A percentile compares a stretch with the other conserved stretches of the same genome.
Evolutionary conservation across 1,284 basidiomycete genomes (phyloP).

Genomic region (Ceratobasidium sp.): DNA sequence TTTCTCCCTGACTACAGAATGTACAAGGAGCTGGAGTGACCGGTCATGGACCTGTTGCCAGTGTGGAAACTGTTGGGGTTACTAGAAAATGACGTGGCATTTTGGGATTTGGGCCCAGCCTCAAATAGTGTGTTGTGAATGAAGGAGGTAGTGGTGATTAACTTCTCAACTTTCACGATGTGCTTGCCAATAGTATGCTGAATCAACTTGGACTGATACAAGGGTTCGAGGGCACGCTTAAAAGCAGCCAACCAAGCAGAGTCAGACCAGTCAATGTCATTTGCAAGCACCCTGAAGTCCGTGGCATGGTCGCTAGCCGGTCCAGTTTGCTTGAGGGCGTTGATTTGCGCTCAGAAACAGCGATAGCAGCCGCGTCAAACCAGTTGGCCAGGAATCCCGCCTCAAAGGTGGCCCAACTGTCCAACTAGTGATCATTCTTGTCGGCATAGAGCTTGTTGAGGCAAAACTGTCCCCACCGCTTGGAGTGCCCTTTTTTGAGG

Average conservation of each 20-base stretch:
- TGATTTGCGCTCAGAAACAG: neutral
- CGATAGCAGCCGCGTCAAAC: neutral
- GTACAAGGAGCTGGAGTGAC: neutral
- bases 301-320: neutral
- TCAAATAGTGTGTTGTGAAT: slow-evolving; percentile 17
- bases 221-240: neutral
- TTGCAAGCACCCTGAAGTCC: neutral
- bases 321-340: neutral
- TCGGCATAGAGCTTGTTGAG: neutral
- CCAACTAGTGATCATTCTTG: neutral
- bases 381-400: neutral
- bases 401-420: neutral
- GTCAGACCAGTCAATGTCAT: neutral
- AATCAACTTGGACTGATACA: neutral
- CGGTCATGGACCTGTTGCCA: neutral
- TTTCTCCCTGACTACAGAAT: neutral
- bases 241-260: neutral
- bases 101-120: neutral
- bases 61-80: neutral
- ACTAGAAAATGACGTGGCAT: neutral
- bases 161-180: neutral
- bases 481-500: neutral
- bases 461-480: slow-evolving; percentile 3
- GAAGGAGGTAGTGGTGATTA: neutral
- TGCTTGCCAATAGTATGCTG: neutral